Evolutionary conservation across 2,329 filamentous ascomycete genomes (phyloP), one percentile per base, ranked within the genome.

Genomic region (Leptodontidium sp.): DNA sequence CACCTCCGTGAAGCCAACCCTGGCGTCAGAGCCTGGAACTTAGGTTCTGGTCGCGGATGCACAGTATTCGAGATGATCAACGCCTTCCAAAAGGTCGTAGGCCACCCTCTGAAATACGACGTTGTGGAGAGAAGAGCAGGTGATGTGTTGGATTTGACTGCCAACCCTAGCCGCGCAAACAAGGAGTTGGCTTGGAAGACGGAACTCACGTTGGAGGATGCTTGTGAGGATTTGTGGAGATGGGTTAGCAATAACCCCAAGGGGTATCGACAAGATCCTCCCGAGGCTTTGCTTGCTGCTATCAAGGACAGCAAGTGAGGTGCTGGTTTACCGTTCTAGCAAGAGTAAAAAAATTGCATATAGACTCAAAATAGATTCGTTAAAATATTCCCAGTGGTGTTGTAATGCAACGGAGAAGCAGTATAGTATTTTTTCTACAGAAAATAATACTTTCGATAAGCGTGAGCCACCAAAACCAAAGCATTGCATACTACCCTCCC

Each of bases 11-110:
- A 92, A 73, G 84, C 95, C 75, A 88, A 93, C 77, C 95, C 96
- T 21, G 96, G 96, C 67, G 92, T 98, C 74, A 92, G 93, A 80
- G 94, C 94, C 67, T 99, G 95, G 95, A 99, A 99, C 83, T 81
- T 99, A 74, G 97, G 97, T 68, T 97, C 94, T 0, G 96, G 96
- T 70, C 93, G 91, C 75, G 96, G 96, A 75, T 97, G 92, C 82
- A 99, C 96, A 26, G 96, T 99, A 67, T 96, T 94, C 79, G 94
- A 99, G 80, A 99, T 99, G 85, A 90, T 99, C 87, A 93, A 95
- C 75, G 94, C 96, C 65, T 99, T 99, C 84, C 92, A 90, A 82
- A 82, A 88, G 62, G 93, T 93, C 21, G 94, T 98, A 26, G 96
- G 96, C 71, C 91, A 90, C 62, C 89, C 96, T 67, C 86, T 99